Conservation (phyloP, 495 filamentous ascomycete species). For the Cercophora newfieldiana region DNA sequence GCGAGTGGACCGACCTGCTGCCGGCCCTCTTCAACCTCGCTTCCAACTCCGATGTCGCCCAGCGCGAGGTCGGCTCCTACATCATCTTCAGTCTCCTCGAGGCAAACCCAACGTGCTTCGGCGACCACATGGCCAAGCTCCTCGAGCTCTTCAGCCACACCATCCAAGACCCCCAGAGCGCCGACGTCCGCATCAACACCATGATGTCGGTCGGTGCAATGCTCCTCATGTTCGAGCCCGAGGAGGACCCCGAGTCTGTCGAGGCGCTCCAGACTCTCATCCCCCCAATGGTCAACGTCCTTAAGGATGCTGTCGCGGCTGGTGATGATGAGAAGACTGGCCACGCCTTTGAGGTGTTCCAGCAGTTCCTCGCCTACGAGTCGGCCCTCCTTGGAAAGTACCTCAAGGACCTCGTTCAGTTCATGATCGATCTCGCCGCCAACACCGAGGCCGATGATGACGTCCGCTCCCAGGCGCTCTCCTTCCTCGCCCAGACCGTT, state of each 20-base stretch:
- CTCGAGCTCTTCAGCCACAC: conserved; percentile 84
- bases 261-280: conserved; percentile 72
- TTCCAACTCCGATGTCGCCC: conserved; percentile 65
- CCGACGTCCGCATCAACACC: conserved; percentile 90
- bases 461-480: conserved; percentile 81
- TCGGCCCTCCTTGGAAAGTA: conserved; percentile 77
- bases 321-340: conserved; percentile 82
- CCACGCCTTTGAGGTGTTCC: conserved; percentile 95
- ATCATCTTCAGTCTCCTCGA: conserved; percentile 91
- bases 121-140: conserved; percentile 72
- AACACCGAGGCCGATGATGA: conserved; percentile 78
- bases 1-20: conserved; percentile 82
- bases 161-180: conserved; percentile 85
- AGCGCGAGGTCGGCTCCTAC: conserved; percentile 89
- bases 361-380: conserved; percentile 89
- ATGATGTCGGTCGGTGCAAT: conserved; percentile 89
- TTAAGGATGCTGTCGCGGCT: conserved; percentile 76
- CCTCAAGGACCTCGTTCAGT: conserved; percentile 86
- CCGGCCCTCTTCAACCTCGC: conserved; percentile 72
- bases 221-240: conserved; percentile 81
- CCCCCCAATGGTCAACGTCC: conserved; percentile 84
- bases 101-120: conserved; percentile 73
- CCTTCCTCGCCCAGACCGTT: conserved; percentile 89
- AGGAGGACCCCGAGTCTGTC: conserved; percentile 73
- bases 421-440: conserved; percentile 86